Conservation (phyloP, 2,329 filamentous ascomycete species). For the Coleophoma cylindrospora region DNA sequence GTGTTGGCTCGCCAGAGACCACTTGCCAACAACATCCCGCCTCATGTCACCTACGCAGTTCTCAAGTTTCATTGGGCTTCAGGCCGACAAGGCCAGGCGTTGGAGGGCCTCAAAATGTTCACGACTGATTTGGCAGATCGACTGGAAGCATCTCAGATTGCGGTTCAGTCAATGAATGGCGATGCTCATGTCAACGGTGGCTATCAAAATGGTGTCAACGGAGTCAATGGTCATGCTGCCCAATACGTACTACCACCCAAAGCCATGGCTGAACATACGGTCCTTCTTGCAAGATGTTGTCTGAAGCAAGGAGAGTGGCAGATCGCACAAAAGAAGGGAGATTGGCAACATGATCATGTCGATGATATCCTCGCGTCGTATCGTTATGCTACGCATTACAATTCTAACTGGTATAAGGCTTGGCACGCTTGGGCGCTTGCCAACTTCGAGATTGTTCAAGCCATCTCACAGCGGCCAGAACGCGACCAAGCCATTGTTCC, state of each 20-base stretch:
- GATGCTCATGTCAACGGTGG: neutral
- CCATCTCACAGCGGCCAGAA: slow-evolving; percentile 41
- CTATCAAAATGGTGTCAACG: slow-evolving; percentile 12
- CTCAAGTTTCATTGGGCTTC: slow-evolving; percentile 96
- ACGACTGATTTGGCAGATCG: slow-evolving; percentile 50
- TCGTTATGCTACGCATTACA: slow-evolving; percentile 85
- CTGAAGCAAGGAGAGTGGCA: slow-evolving; percentile 97
- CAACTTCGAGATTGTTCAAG: slow-evolving; percentile 96
- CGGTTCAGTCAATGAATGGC: slow-evolving; percentile 18
- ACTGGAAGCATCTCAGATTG: slow-evolving; percentile 21
- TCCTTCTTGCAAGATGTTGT: slow-evolving; percentile 89
- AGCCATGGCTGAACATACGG: slow-evolving; percentile 53
- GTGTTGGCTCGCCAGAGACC: slow-evolving; percentile 2
- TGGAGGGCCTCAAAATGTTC: slow-evolving; percentile 54
- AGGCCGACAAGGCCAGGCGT: slow-evolving; percentile 60
- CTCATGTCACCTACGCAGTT: slow-evolving; percentile 91
- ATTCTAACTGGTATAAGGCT: slow-evolving; percentile 95
- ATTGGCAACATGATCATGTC: slow-evolving; percentile 84
- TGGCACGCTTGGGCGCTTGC: slow-evolving; percentile 99
- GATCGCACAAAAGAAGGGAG: slow-evolving; percentile 74
- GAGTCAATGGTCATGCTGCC: slow-evolving; percentile 27
- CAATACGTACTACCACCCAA: slow-evolving; percentile 26
- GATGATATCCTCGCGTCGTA: slow-evolving; percentile 90
- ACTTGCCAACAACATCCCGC: slow-evolving; percentile 28
- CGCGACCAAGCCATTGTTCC: slow-evolving; percentile 41